phyloP scores from a whole-genome alignment of 345 rosid genomes.

The Salix viminalis region DNA sequence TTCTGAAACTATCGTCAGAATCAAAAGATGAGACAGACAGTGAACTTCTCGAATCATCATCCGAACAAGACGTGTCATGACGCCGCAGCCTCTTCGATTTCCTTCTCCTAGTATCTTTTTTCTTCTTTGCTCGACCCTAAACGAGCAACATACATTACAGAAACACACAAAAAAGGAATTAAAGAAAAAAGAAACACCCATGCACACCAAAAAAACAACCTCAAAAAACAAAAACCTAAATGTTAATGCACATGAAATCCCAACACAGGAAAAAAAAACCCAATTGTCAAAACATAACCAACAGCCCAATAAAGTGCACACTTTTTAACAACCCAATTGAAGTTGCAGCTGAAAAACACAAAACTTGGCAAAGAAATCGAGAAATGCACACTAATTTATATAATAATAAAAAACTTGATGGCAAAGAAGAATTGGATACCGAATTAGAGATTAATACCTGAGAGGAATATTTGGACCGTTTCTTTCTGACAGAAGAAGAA shows the following conservation, averaged over 20 bases:
- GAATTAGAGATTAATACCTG: background rate
- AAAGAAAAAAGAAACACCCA: no score
- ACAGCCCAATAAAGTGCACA: background rate
- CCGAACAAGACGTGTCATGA: slow-evolving; percentile 33
- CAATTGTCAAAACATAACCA: background rate
- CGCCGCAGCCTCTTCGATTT: slow-evolving; percentile 53
- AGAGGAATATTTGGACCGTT: slow-evolving; percentile 16
- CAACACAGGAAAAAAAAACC: background rate
- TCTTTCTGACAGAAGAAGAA: slow-evolving; percentile 10
- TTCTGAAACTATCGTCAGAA: slow-evolving; percentile 47
- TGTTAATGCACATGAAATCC: background rate
- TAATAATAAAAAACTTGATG: background rate
- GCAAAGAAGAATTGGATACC: background rate
- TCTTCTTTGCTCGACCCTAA: slow-evolving; percentile 56
- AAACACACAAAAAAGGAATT: no score
- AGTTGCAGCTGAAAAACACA: background rate
- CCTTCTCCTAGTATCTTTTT: slow-evolving; percentile 37
- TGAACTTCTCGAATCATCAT: slow-evolving; percentile 38
- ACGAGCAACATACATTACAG: background rate
- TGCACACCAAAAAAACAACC: background rate
- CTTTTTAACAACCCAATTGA: background rate
- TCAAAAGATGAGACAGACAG: slow-evolving; percentile 43
- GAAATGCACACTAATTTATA: no score
- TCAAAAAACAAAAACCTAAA: background rate
- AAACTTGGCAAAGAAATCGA: background rate